phyloP scores from a whole-genome alignment of 2,329 filamentous ascomycete genomes.

The Colletotrichum nymphaeae region DNA sequence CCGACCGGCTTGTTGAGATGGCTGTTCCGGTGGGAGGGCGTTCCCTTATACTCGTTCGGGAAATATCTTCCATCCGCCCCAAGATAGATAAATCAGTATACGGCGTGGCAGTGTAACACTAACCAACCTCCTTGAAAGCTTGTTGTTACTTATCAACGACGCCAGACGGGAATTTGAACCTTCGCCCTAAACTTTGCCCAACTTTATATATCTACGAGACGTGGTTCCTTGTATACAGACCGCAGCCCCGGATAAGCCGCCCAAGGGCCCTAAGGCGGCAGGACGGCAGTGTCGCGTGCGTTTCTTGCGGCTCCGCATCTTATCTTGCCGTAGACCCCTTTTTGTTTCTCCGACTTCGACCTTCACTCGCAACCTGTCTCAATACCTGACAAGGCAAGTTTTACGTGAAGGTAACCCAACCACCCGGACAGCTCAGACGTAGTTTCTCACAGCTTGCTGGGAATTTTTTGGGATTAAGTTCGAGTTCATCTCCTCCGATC shows the following conservation, averaged over 20 bases:
- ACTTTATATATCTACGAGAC: too few species aligned
- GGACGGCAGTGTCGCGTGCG: background rate
- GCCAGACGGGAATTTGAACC: background rate
- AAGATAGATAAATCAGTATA: background rate
- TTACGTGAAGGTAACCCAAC: background rate
- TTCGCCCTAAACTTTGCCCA: background rate
- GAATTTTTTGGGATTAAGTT: background rate
- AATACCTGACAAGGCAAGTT: too few species aligned
- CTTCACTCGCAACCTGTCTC: background rate
- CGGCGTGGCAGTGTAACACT: background rate
- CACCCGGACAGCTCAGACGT: background rate
- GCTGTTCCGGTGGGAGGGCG: constrained; percentile 3
- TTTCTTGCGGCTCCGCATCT: background rate
- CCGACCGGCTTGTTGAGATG: constrained; percentile 5
- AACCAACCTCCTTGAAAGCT: background rate
- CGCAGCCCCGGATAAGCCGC: too few species aligned
- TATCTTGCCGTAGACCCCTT: background rate
- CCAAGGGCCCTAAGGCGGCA: background rate
- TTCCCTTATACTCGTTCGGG: background rate
- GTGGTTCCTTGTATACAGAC: too few species aligned
- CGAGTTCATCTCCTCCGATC: background rate
- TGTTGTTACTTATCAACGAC: background rate
- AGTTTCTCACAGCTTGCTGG: background rate
- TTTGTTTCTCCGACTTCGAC: background rate
- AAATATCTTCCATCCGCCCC: too few species aligned